These are phyloP conservation scores for Daldinia decipiens DNA, from an alignment of 495 filamentous ascomycete species.

Conservation along the genomic window DNA sequence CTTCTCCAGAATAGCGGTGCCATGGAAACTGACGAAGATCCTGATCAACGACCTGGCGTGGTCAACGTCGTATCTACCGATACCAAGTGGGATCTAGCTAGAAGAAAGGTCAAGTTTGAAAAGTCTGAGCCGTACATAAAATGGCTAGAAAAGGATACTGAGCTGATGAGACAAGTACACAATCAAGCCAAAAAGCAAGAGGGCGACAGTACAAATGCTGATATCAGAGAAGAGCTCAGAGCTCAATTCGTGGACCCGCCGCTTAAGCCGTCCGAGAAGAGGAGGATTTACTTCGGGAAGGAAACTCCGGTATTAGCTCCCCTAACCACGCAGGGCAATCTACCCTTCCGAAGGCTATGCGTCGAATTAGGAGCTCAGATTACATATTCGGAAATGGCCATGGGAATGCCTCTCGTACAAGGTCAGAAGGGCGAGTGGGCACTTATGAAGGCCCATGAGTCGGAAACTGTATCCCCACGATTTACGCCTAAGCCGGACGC, in stretches of 20 bases:
- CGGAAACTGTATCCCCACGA: slow-evolving; percentile 75
- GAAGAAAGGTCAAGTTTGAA: slow-evolving; percentile 69
- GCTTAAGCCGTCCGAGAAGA: slow-evolving; percentile 89
- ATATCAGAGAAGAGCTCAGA: slow-evolving; percentile 70
- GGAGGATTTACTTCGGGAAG: slow-evolving; percentile 88
- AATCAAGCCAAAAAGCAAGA: slow-evolving; percentile 55
- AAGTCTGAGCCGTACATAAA: slow-evolving; percentile 79
- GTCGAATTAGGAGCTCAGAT: slow-evolving; percentile 87
- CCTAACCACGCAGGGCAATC: slow-evolving; percentile 90
- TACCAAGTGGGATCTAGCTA: slow-evolving; percentile 74
- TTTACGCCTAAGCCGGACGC: slow-evolving; percentile 56
- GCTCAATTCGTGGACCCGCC: slow-evolving; percentile 86
- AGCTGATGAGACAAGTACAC: slow-evolving; percentile 64
- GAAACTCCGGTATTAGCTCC: slow-evolving; percentile 94
- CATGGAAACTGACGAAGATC: slow-evolving; percentile 38
- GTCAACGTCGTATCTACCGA: slow-evolving; percentile 75
- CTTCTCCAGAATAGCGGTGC: slow-evolving; percentile 61
- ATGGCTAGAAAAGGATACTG: slow-evolving; percentile 73
- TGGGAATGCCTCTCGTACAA: slow-evolving; percentile 90
- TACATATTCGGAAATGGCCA: slow-evolving; percentile 98
- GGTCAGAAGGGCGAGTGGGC: slow-evolving; percentile 94
- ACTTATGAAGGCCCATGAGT: slow-evolving; percentile 86
- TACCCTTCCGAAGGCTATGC: slow-evolving; percentile 95
- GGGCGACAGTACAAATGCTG: slow-evolving; percentile 50
- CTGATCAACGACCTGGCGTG: slow-evolving; percentile 62